Evolutionary conservation across 768 basidiomycete species (phyloP).

Genomic region (Naganishia kalamii): DNA sequence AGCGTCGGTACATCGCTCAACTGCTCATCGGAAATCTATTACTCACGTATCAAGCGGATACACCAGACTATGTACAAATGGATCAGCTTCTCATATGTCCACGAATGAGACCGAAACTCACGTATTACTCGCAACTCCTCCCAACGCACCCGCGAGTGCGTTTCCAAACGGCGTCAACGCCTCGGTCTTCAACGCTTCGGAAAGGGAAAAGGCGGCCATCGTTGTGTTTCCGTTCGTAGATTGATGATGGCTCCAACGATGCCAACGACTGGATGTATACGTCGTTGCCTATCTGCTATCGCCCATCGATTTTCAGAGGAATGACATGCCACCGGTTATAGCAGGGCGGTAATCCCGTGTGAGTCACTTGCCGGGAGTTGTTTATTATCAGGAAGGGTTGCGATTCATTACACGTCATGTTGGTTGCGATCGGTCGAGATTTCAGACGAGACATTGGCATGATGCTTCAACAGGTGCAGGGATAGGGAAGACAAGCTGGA

Average conservation of each 20-base stretch:
- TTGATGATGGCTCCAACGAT: too few species aligned
- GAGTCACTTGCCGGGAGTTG: background rate
- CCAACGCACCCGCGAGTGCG: conserved; percentile 24
- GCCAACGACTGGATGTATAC: too few species aligned
- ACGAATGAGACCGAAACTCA: background rate
- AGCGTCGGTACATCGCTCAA: background rate
- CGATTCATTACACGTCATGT: background rate
- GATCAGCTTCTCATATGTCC: background rate
- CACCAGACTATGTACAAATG: conserved; percentile 67
- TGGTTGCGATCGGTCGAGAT: background rate
- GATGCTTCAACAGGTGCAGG: background rate
- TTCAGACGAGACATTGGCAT: conserved; percentile 6
- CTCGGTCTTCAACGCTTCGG: conserved; percentile 20
- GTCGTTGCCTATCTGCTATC: background rate
- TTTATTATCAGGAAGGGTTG: background rate
- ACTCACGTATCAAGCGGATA: conserved; percentile 92
- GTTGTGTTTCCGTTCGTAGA: background rate
- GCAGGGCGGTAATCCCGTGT: background rate
- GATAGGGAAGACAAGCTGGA: background rate
- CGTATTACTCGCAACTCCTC: conserved; percentile 25
- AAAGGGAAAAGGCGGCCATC: conserved; percentile 1
- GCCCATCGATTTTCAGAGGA: background rate
- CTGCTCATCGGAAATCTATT: background rate
- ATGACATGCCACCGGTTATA: conserved; percentile 3
- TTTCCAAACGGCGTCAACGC: conserved; percentile 24